Conservation (phyloP, 148 eudicot genomes). For the Heliosperma pusillum region DNA sequence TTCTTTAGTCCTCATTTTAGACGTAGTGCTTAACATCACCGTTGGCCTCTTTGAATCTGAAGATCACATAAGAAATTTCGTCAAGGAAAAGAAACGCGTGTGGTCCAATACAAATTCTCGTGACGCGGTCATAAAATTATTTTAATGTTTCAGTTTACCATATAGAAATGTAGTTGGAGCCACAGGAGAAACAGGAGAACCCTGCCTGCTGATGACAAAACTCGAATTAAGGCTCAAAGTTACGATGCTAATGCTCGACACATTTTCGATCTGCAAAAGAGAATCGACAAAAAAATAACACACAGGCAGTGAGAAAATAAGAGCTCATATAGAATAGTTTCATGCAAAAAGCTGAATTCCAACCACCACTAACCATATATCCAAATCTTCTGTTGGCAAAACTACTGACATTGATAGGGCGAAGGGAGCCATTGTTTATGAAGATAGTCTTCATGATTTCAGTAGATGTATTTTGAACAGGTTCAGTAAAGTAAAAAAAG, state of each 20-base stretch:
- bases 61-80: conserved; percentile 18
- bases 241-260: conserved; percentile 47
- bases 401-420: conserved; percentile 57
- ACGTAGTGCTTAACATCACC: conserved; percentile 68
- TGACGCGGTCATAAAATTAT: neutral
- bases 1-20: conserved; percentile 61
- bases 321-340: neutral
- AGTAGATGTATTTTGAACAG: conserved; percentile 67
- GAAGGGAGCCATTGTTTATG: conserved; percentile 57
- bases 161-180: conserved; percentile 82
- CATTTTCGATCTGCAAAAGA: conserved; percentile 49
- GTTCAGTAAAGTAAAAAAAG: conserved; percentile 76
- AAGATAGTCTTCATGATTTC: conserved; percentile 56
- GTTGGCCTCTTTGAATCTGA: conserved; percentile 76
- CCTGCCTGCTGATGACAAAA: conserved; percentile 62
- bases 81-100: neutral
- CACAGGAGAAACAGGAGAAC: conserved; percentile 68
- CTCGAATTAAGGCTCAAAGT: conserved; percentile 60
- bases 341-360: neutral
- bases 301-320: neutral
- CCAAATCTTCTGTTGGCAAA: conserved; percentile 68
- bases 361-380: conserved; percentile 48
- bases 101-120: too few relatives aligned
- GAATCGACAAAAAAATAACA: neutral
- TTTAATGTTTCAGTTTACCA: conserved; percentile 37